phyloP scores from a whole-genome alignment of 1,284 basidiomycete species.

The Baeospora myosura region DNA sequence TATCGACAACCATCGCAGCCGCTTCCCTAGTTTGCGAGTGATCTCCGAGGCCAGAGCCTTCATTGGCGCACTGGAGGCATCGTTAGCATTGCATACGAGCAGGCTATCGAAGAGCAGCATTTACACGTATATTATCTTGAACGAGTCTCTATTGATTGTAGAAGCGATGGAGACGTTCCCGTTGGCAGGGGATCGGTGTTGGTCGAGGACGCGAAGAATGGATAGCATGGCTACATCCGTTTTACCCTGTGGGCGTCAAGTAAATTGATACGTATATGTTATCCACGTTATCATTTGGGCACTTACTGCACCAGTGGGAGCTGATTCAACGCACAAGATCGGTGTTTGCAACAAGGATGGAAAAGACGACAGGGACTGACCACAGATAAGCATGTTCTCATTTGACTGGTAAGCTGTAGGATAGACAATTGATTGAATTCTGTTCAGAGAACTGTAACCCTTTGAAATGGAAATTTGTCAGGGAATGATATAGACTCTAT shows the following conservation, averaged over 20 bases:
- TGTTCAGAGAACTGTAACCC: constrained; percentile 85
- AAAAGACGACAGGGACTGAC: constrained; percentile 35
- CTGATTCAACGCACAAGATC: constrained; percentile 32
- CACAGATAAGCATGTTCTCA: constrained; percentile 95
- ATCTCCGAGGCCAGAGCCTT: constrained; percentile 97
- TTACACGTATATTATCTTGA: constrained; percentile 97
- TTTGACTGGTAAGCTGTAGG: constrained; percentile 91
- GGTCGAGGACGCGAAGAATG: constrained; percentile 82
- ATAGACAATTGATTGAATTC: constrained; percentile 94
- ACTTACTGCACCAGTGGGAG: constrained; percentile 90
- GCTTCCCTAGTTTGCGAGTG: constrained; percentile 85
- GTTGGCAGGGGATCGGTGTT: constrained; percentile 43
- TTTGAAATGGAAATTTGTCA: constrained; percentile 23
- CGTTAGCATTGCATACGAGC: background rate
- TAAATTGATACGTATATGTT: constrained; percentile 5
- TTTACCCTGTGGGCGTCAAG: constrained; percentile 79
- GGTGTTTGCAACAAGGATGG: background rate
- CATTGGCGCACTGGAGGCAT: constrained; percentile 78
- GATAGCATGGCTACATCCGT: constrained; percentile 97
- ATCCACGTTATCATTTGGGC: background rate
- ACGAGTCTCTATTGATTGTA: constrained; percentile 66
- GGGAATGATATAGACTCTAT: constrained; percentile 1
- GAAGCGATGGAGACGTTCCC: constrained; percentile 33
- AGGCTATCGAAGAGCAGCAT: constrained; percentile 16
- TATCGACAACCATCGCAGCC: constrained; percentile 87